Evolutionary conservation across 2,329 filamentous ascomycete genomes (phyloP).

Genomic region (Colletotrichum musae): DNA sequence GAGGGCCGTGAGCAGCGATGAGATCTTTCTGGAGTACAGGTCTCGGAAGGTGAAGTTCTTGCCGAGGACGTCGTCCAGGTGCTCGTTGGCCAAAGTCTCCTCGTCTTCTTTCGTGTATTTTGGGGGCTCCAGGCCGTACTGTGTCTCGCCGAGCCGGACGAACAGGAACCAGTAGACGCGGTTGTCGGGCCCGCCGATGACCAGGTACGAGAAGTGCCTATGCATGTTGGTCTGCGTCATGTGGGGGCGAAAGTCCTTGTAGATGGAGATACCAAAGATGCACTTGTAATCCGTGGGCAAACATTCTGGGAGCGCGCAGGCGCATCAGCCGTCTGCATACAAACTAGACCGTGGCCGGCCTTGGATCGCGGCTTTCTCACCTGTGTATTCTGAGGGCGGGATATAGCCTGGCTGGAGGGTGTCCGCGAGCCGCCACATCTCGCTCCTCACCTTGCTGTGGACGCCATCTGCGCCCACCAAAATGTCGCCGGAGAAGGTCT

Average conservation of each 20-base stretch:
- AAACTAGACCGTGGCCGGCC: too few species aligned
- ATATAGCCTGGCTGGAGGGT: constrained; percentile 46
- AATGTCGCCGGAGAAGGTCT: constrained; percentile 20
- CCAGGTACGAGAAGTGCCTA: constrained; percentile 45
- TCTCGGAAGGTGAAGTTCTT: constrained; percentile 48
- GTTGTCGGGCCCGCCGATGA: constrained; percentile 48
- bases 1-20: constrained; percentile 50
- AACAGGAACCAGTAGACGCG: constrained; percentile 56
- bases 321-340: too few species aligned
- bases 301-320: not conserved
- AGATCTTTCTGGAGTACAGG: constrained; percentile 47
- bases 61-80: constrained; percentile 43
- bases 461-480: constrained; percentile 55
- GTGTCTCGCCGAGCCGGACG: constrained; percentile 29
- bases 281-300: constrained; percentile 48
- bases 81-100: constrained; percentile 45
- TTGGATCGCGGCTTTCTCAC: not conserved
- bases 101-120: constrained; percentile 52
- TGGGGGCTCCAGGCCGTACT: constrained; percentile 43
- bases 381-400: constrained; percentile 38
- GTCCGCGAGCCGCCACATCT: constrained; percentile 47
- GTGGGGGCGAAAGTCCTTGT: constrained; percentile 43
- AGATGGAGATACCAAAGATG: constrained; percentile 55
- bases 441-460: constrained; percentile 52
- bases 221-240: constrained; percentile 44